Base-by-base conservation (phyloP, 176 grass and related monocot species). In the Raddia distichophylla region DNA sequence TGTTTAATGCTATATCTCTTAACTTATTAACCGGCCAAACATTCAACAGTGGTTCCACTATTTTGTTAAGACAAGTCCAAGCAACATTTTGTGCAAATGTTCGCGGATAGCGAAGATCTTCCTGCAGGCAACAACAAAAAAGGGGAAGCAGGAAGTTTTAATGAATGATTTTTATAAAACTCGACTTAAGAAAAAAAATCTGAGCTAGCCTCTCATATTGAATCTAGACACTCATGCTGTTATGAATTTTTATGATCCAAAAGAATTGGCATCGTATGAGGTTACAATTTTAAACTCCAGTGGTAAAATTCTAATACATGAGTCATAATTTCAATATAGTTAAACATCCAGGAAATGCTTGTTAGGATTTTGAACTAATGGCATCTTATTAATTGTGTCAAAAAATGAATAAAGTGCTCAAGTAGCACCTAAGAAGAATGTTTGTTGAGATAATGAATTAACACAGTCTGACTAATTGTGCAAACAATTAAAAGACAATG, bases 91-190 rank as follows among this genome's bases (percentile, higher is more conserved):
- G 93, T 45, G 80, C 37, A 9, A 69, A 54, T 5, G 93, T 58
- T 49, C 88, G 81, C 14, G 90, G 90, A 75, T 90, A 95, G 32
- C 75, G 84, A 76, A 92, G 77, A 75, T 95, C 93, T 72, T 83
- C 90, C 93, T 95, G 78, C 64, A 20, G 73, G 67, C 58, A 94
- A 13, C 2, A 69, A 64, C 2, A 67, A 17, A 34, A 67, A 74
- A 2, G 59, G 3, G 47, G 16, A 45, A 15, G 67, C 49, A 83
- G n/a, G 15, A 6, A n/a, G 2, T 58, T 13, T 16, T 57, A 67
- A 32, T 61, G 12, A 19, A 9, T 40, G 19, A 19, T 14, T 27
- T 27, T 27, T 27, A 27, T 27, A 27, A 27, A 27, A 27, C 27
- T 27, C 27, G 27, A 27, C 14, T 78, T 14, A 4, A 51, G 37